Evolutionary conservation across 2,329 filamentous ascomycete genomes (phyloP).

Genomic region (Huntiella moniliformis): DNA sequence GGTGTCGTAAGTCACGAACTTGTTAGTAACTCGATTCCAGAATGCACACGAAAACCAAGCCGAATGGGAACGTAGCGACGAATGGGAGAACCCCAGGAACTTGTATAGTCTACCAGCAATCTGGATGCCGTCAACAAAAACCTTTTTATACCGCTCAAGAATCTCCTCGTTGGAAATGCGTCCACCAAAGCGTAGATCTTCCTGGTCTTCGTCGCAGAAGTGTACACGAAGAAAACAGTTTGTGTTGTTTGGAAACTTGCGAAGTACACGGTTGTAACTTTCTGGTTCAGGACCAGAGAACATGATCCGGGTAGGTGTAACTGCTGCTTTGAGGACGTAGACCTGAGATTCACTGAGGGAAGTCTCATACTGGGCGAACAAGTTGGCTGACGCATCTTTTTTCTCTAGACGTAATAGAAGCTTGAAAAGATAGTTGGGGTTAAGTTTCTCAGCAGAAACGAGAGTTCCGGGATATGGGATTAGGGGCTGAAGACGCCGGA

Average conservation of each 20-base stretch:
- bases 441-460: slow-evolving; percentile 23
- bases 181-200: slow-evolving; percentile 32
- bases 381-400: no score
- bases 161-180: slow-evolving; percentile 27
- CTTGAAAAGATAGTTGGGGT: slow-evolving; percentile 23
- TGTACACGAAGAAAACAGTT: slow-evolving; percentile 51
- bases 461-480: slow-evolving; percentile 37
- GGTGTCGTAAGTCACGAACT: slow-evolving; percentile 20
- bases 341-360: slow-evolving; percentile 1
- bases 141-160: slow-evolving; percentile 37
- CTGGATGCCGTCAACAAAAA: slow-evolving; percentile 39
- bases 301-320: slow-evolving; percentile 40
- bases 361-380: no score
- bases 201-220: slow-evolving; percentile 57
- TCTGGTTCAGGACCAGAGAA: slow-evolving; percentile 46
- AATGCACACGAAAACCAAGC: slow-evolving; percentile 44
- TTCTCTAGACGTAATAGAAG: slow-evolving; percentile 15
- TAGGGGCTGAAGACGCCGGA: slow-evolving; percentile 31
- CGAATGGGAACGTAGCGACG: slow-evolving; percentile 51
- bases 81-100: slow-evolving; percentile 67
- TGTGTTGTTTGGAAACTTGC: slow-evolving; percentile 39
- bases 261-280: slow-evolving; percentile 49
- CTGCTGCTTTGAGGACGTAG: slow-evolving; percentile 19
- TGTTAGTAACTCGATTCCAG: slow-evolving; percentile 16
- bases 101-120: slow-evolving; percentile 44